phyloP scores from a whole-genome alignment of 495 filamentous ascomycete genomes.

The Mycothermus thermophilus region DNA sequence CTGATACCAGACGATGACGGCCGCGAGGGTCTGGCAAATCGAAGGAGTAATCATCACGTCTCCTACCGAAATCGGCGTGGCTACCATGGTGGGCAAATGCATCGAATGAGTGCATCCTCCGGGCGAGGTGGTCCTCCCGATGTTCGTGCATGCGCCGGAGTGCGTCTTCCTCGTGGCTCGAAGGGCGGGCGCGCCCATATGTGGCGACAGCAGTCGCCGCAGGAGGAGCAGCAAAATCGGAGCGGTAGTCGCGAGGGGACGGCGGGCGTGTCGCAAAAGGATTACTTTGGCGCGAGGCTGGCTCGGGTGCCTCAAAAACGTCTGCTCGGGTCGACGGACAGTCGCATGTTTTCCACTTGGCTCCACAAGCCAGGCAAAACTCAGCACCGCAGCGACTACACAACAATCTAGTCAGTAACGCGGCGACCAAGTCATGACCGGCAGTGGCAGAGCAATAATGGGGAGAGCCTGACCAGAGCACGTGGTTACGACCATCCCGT shows the following conservation, averaged over 20 bases:
- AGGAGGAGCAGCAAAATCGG: slow-evolving; percentile 9
- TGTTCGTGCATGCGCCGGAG: slow-evolving; percentile 40
- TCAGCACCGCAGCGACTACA: slow-evolving; percentile 61
- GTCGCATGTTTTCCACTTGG: slow-evolving; percentile 67
- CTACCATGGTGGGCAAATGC: slow-evolving; percentile 23
- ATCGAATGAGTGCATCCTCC: slow-evolving; percentile 35
- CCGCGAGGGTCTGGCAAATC: slow-evolving; percentile 27
- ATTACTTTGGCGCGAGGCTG: slow-evolving; percentile 3
- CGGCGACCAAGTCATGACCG: too few relatives aligned
- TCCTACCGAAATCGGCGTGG: slow-evolving; percentile 2
- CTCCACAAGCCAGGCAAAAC: slow-evolving; percentile 71
- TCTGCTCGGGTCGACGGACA: slow-evolving; percentile 51
- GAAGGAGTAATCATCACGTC: slow-evolving; percentile 6
- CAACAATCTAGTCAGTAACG: too few relatives aligned
- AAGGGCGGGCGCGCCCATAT: slow-evolving; percentile 27
- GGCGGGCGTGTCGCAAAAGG: slow-evolving; percentile 10
- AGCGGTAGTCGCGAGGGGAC: slow-evolving; percentile 18
- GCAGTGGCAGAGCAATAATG: not conserved
- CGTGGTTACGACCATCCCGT: slow-evolving; percentile 72
- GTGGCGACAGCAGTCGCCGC: slow-evolving; percentile 4
- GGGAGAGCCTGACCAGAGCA: slow-evolving; percentile 52
- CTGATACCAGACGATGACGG: slow-evolving; percentile 20
- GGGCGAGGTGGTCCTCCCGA: slow-evolving; percentile 42
- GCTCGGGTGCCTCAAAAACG: slow-evolving; percentile 18
- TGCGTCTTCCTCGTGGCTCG: slow-evolving; percentile 40